Base-by-base conservation (phyloP, 768 basidiomycete genomes). In the Podaxis pistillaris region DNA sequence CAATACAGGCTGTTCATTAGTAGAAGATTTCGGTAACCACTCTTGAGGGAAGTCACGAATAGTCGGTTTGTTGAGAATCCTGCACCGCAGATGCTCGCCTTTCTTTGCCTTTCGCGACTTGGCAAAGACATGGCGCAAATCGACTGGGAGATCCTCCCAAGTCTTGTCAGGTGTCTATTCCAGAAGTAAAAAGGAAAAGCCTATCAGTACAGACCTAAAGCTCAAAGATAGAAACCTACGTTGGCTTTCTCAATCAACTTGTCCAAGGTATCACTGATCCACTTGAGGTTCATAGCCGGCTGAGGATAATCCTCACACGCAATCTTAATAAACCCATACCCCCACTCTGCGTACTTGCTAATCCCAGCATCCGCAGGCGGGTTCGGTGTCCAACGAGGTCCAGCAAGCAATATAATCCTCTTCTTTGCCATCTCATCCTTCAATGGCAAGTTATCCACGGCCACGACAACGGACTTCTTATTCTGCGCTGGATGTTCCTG, bases 211-310 rank as follows among this genome's bases (percentile, higher is more conserved):
- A 28, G 55, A 65, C 50, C 60, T 53, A 37, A 30, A 56, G 50
- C 40, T 63, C 19, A 66, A 26, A 62, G 28, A 15, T 36, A 63
- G 11, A 49, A 12, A 83, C 93, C 68, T 70, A 97, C 96, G 73
- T 95, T 94, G 9, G 95, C 93, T 68, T 88, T 89, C n/a, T 74
- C 75, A 64, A 98, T 72, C 47, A 99, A 76, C 67, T 82, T 77
- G 69, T 95, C 91, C 59, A 99, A 74, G 15, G 86, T 82, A 71
- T 98, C 96, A 66, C 90, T 91, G 44, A 91, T 93, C 91, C 94
- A 96, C 74, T 96, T 96, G 68, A 96, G 78, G 74, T 99, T 99
- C 91, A 92, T 89, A 28, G 86, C 81, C 1, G 88, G 84, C 66
- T 85, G 81, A 6, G 88, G 86, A 74, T 94, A 96, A 73, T 90